These are phyloP conservation scores for Podochytrium sp. DNA, from an alignment of 192 early-diverging fungal species.

Conservation along the genomic window DNA sequence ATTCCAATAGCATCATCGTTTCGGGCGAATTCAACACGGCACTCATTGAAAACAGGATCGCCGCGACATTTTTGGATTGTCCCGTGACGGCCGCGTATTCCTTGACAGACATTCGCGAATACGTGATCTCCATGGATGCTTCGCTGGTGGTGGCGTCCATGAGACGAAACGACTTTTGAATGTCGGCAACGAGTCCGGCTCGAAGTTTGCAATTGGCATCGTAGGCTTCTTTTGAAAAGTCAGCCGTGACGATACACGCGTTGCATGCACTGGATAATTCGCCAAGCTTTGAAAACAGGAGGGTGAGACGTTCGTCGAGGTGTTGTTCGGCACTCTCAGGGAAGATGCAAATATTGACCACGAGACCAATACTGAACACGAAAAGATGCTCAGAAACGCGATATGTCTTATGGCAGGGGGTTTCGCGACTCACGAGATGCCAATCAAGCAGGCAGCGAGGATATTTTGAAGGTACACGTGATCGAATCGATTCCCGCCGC, in stretches of 20 bases:
- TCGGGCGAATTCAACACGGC: neutral
- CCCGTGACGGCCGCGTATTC: neutral
- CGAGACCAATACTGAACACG: neutral
- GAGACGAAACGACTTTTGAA: neutral
- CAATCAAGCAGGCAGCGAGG: conserved; percentile 2
- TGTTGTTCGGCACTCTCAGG: conserved; percentile 17
- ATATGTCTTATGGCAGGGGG: neutral
- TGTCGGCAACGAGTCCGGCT: neutral
- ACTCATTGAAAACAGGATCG: conserved; percentile 16
- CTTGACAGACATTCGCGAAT: conserved; percentile 13
- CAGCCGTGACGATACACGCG: neutral
- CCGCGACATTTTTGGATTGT: neutral
- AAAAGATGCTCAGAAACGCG: neutral
- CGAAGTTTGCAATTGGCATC: neutral
- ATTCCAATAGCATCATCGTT: neutral
- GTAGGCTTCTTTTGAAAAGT: neutral
- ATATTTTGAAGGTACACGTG: neutral
- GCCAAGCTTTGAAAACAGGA: neutral
- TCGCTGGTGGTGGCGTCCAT: conserved; percentile 4
- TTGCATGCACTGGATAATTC: neutral
- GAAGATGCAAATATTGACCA: conserved; percentile 3
- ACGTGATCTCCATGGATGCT: conserved; percentile 21
- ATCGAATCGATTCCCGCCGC: conserved; percentile 6
- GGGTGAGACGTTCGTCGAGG: neutral
- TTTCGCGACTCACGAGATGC: conserved; percentile 1